Percentiles rank a stretch among this genome's conserved stretches.
These are phyloP conservation scores for Aspergillus tamarii DNA, from an alignment of 2,329 filamentous ascomycete species.

Conservation along the genomic window DNA sequence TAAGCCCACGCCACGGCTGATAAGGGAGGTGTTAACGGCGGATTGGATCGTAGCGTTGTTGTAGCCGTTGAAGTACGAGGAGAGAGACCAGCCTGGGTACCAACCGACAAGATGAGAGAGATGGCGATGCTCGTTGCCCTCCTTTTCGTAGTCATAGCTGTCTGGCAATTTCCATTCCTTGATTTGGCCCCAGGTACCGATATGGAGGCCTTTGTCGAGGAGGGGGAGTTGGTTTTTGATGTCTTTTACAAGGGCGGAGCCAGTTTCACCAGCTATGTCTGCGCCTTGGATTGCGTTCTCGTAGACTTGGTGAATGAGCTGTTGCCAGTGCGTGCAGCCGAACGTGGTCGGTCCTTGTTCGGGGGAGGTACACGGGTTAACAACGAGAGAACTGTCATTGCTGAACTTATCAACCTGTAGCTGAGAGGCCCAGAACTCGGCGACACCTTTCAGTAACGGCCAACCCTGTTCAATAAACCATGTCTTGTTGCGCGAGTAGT, in stretches of 20 bases:
- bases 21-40: slow-evolving; percentile 52
- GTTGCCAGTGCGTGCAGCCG: slow-evolving; percentile 31
- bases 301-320: slow-evolving; percentile 43
- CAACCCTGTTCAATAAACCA: slow-evolving; percentile 55
- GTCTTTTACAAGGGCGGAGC: slow-evolving; percentile 11
- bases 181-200: slow-evolving; percentile 48
- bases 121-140: slow-evolving; percentile 53
- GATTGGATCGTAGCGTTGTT: slow-evolving; percentile 40
- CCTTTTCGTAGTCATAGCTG: slow-evolving; percentile 30
- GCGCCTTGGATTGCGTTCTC: slow-evolving; percentile 41
- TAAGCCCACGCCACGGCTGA: slow-evolving; percentile 51
- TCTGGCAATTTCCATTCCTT: slow-evolving; percentile 57
- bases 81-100: slow-evolving; percentile 58
- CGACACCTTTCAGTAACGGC: slow-evolving; percentile 57
- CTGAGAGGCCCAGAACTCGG: slow-evolving; percentile 60
- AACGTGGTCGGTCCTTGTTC: slow-evolving; percentile 56
- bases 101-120: slow-evolving; percentile 61
- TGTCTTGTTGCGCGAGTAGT: slow-evolving; percentile 53
- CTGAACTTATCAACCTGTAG: slow-evolving; percentile 55
- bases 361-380: slow-evolving; percentile 62
- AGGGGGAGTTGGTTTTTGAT: slow-evolving; percentile 12
- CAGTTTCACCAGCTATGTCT: slow-evolving; percentile 36
- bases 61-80: slow-evolving; percentile 46
- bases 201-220: slow-evolving; percentile 36
- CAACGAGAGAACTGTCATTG: slow-evolving; percentile 57